Evolutionary conservation across 2,329 filamentous ascomycete species (phyloP), one percentile per base, ranked within the genome.

Genomic region (Fusarium bactridioides): DNA sequence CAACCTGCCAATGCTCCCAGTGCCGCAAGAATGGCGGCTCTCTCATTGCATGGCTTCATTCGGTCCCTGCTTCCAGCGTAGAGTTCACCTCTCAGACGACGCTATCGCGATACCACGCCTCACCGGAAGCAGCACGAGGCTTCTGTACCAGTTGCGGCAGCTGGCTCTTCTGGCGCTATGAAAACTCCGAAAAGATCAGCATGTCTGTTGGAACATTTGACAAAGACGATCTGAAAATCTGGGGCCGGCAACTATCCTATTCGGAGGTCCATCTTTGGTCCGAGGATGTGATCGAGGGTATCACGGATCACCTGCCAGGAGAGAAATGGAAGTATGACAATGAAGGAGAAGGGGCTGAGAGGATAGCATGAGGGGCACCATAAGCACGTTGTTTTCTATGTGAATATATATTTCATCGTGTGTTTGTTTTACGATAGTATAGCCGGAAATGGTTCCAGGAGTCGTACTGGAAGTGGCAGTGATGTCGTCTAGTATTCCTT

Each of bases 1-100:
- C 78, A 50, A 86, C 84, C 11, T 89, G 87, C 76, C 86, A 89
- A 72, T 89, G 87, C 79, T 85, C 84, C 11, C 86, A 88, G 76
- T 88, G 86, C 78, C 86, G 87, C 75, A 86, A 86, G 63, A 82
- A 84, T 66, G 85, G 85, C 12, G 86, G 86, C 57, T 76, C 83
- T 8, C 81, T 89, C 59, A 78, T 87, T 73, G 80, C 83, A 68
- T 78, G 80, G 61, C 78, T 81, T 54, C 83, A 87, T 73, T 74
- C 61, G 10, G 73, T 86, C 1, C 81, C 81, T 9, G 50, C 74
- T 59, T 76, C 68, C 6, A 77, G 80, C 45, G 76, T 87, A 27
- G 73, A 64, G 5, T 86, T 80, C 76, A 77, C 77, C 7, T 76
- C 78, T 31, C 61, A 69, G 19, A 66, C 79, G 31, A 79, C 81